A percentile compares a stretch with the other conserved stretches of the same genome.
phyloP scores from a whole-genome alignment of 2,329 filamentous ascomycete genomes.

The Graphilbum sp. region DNA sequence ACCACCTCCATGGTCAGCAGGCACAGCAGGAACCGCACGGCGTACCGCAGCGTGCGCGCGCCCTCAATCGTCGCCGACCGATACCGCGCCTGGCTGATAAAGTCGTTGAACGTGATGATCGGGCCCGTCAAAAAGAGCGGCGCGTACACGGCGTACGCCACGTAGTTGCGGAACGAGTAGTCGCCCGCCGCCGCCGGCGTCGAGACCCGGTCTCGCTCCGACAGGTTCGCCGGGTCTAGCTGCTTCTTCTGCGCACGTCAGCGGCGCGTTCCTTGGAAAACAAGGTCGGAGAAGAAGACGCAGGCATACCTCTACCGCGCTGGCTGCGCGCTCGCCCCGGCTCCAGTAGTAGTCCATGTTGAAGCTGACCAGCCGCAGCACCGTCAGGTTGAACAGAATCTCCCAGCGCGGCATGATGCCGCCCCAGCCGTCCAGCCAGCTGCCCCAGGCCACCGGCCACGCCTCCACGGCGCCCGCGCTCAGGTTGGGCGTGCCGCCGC shows the following conservation, averaged over 20 bases:
- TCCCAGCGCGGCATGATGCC: conserved; percentile 88
- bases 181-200: conserved; percentile 56
- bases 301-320: conserved; percentile 65
- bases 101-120: conserved; percentile 96
- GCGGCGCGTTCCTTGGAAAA: background rate
- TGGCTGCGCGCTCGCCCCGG: conserved; percentile 43
- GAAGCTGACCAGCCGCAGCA: conserved; percentile 86
- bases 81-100: conserved; percentile 72
- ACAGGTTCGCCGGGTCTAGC: conserved; percentile 71
- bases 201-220: conserved; percentile 71
- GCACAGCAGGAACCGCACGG: conserved; percentile 60
- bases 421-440: conserved; percentile 60
- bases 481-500: conserved; percentile 10
- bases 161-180: conserved; percentile 70
- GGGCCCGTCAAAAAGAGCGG: conserved; percentile 87
- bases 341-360: conserved; percentile 97
- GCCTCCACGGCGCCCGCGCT: conserved; percentile 15
- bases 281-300: too few relatives aligned
- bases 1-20: conserved; percentile 83
- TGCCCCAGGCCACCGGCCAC: conserved; percentile 42
- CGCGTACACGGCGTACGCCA: conserved; percentile 81
- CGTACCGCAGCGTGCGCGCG: conserved; percentile 63
- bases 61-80: conserved; percentile 52
- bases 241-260: conserved; percentile 72
- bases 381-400: conserved; percentile 92